Evolutionary conservation across 2,329 filamentous ascomycete species (phyloP).

Genomic region (Aspergillus ruber): DNA sequence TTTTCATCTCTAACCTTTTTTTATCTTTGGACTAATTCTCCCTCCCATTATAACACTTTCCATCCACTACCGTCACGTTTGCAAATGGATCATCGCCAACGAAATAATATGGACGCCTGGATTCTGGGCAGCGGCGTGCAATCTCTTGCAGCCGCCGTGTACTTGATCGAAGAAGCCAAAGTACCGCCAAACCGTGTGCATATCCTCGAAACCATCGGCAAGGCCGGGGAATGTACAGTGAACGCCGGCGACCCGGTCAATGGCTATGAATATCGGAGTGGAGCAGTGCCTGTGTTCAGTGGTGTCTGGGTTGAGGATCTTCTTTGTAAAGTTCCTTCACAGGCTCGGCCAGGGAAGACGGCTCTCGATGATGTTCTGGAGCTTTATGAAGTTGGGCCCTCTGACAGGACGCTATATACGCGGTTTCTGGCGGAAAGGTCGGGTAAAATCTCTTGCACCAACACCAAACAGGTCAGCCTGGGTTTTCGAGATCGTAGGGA

Average conservation of each 20-base stretch:
- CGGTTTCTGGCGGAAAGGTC: conserved; percentile 8
- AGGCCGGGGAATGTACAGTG: conserved; percentile 25
- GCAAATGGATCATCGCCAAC: conserved; percentile 18
- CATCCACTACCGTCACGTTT: neutral
- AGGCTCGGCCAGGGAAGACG: conserved; percentile 4
- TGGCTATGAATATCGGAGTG: conserved; percentile 32
- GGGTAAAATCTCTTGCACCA: neutral
- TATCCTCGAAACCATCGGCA: conserved; percentile 26
- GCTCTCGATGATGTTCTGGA: conserved; percentile 13
- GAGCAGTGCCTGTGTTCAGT: conserved; percentile 28
- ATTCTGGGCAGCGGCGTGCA: conserved; percentile 32
- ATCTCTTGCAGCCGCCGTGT: conserved; percentile 29
- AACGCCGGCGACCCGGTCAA: conserved; percentile 22
- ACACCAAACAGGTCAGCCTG: neutral
- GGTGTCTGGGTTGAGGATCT: conserved; percentile 29
- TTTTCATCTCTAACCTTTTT: too few species aligned
- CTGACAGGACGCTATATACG: conserved; percentile 5
- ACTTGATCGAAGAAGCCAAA: conserved; percentile 30
- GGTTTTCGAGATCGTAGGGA: neutral
- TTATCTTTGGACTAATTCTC: neutral
- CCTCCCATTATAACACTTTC: neutral
- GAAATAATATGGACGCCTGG: conserved; percentile 20
- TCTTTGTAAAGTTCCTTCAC: conserved; percentile 26
- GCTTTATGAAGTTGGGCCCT: conserved; percentile 1
- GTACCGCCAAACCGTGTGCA: conserved; percentile 28